Conservation (phyloP, 2,329 filamentous ascomycete species). For the Diaporthe aspalathi region DNA sequence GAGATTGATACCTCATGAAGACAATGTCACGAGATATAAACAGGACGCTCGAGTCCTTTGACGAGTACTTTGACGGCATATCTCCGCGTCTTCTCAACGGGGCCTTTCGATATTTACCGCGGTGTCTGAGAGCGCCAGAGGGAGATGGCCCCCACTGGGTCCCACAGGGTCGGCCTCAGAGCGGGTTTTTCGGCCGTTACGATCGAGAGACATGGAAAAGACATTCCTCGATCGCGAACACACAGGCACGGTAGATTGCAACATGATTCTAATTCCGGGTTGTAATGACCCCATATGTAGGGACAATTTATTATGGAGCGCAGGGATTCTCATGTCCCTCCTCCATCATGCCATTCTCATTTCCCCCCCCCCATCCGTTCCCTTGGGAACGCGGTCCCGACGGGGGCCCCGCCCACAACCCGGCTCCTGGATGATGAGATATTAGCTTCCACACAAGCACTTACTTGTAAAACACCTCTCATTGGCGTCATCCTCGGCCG, state of each 20-base stretch:
- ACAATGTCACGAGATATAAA: background rate
- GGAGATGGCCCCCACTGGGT: conserved; percentile 23
- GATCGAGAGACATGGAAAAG: background rate
- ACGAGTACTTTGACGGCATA: background rate
- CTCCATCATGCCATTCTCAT: conserved; percentile 20
- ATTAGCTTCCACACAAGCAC: background rate
- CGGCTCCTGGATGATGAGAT: conserved; percentile 1
- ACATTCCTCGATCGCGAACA: conserved; percentile 11
- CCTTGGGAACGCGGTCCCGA: conserved; percentile 39
- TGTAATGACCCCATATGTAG: background rate
- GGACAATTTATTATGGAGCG: conserved; percentile 2
- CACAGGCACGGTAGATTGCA: background rate
- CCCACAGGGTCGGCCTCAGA: conserved; percentile 19
- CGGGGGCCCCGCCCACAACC: conserved; percentile 33
- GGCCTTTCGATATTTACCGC: conserved; percentile 8
- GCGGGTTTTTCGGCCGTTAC: background rate
- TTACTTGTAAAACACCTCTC: background rate
- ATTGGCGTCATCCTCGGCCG: background rate
- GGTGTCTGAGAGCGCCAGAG: conserved; percentile 7
- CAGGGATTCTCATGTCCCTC: conserved; percentile 6
- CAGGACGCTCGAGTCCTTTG: background rate
- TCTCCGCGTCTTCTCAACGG: background rate
- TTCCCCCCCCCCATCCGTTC: conserved; percentile 10
- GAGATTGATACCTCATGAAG: conserved; percentile 13
- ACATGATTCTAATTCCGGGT: conserved; percentile 2